A percentile compares a stretch with the other conserved stretches of the same genome.
Evolutionary conservation across 148 eudicot species (phyloP).

Genomic region (Limonium bicolor): DNA sequence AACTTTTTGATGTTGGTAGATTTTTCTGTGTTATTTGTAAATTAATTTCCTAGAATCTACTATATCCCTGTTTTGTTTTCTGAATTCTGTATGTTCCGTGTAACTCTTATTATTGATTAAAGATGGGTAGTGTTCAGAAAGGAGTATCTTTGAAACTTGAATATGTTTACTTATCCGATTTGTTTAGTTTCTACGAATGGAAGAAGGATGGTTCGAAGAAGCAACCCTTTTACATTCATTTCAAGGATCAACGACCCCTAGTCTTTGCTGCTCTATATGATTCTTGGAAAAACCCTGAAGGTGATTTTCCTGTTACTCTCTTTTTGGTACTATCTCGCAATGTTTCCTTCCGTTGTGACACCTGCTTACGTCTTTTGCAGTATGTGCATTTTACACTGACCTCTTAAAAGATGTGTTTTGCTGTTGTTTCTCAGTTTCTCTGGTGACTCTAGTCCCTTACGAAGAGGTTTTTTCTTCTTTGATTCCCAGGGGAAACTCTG

Average conservation of each 20-base stretch:
- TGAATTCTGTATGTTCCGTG: background rate
- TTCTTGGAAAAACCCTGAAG: conserved; percentile 88
- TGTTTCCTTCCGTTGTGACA: background rate
- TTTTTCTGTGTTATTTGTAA: background rate
- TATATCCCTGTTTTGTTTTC: background rate
- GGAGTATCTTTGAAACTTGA: no score
- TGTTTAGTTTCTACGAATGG: conserved; percentile 88
- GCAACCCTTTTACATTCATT: conserved; percentile 89
- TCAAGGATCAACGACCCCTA: conserved; percentile 71
- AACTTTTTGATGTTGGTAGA: no score
- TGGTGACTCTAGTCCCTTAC: no score
- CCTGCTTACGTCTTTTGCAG: no score
- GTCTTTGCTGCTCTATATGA: conserved; percentile 95
- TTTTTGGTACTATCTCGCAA: background rate
- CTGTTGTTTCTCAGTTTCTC: background rate
- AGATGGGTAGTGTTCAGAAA: no score
- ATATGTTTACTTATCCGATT: background rate
- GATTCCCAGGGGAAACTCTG: conserved; percentile 53
- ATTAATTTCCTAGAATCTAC: background rate
- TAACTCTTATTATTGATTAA: background rate
- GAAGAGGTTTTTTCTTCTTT: background rate
- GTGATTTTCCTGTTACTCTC: conserved; percentile 17
- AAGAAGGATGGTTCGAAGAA: conserved; percentile 75
- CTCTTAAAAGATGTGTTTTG: no score
- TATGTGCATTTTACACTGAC: background rate